Base-by-base conservation (phyloP, 1,284 basidiomycete species). In the Psilocybe mexicana region DNA sequence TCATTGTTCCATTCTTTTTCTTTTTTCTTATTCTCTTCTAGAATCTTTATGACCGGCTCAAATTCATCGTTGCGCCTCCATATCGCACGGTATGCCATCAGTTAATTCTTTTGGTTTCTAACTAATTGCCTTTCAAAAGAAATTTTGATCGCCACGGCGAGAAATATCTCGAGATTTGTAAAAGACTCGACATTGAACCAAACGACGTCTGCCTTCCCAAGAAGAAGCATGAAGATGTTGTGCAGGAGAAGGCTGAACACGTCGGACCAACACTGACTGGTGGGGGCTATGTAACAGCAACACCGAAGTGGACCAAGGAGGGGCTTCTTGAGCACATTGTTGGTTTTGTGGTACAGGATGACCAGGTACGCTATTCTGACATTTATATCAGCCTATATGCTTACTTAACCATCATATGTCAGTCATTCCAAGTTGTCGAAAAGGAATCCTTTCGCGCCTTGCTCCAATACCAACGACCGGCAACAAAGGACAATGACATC, bases 321-420 rank as follows among this genome's bases (percentile, higher is more conserved):
- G 65, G 65, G 14, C 55, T 65, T 6, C 57, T 65, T n/a, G 62
- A 62, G 12, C 58, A 60, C 42, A 59, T 65, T 11, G 23, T 64
- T 25, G 55, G 64, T 7, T 58, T 64, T 45, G 59, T 67, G 10
- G 61, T 67, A n/a, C 45, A 54, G 6, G 64, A 64, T 44, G 64
- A 65, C 43, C 54, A 62, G 44, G 63, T 58, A 18, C 18, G 18
- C 18, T n/a, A n/a, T n/a, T n/a, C n/a, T n/a, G n/a, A n/a, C n/a
- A n/a, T n/a, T n/a, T n/a, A n/a, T n/a, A n/a, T n/a, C n/a, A n/a
- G n/a, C n/a, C n/a, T n/a, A n/a, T n/a, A 18, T 18, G 18, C 18
- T 18, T 18, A 0, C 18, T 18, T 18, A 18, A 18, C 18, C 1
- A 1, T 18, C n/a, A n/a, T 18, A 18, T 18, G 18, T 1, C 18